A percentile compares a stretch with the other conserved stretches of the same genome.
Evolutionary conservation across 2,329 filamentous ascomycete species (phyloP).

Genomic region (Cercospora canescens): DNA sequence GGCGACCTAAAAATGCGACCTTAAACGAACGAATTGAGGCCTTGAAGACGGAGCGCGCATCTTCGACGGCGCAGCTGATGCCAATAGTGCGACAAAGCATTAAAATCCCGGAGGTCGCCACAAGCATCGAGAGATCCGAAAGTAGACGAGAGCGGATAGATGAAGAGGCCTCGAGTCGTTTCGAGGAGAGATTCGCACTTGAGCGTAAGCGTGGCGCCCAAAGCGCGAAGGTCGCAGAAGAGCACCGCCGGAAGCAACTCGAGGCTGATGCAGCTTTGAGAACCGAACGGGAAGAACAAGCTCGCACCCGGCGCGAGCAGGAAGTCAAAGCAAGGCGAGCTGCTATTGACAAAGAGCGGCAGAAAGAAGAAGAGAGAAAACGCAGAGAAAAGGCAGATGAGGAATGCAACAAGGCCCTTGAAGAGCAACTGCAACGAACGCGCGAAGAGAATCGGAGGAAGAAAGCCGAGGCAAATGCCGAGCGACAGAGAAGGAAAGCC

Average conservation of each 20-base stretch:
- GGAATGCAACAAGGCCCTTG: neutral
- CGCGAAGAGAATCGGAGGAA: neutral
- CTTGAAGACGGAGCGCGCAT: neutral
- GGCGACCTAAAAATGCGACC: neutral
- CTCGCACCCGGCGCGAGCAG: neutral
- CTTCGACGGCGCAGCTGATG: too few species aligned
- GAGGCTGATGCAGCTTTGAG: neutral
- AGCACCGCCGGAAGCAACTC: neutral
- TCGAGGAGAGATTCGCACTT: neutral
- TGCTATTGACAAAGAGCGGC: neutral
- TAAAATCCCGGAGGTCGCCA: neutral
- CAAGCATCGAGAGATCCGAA: neutral
- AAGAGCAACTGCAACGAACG: neutral
- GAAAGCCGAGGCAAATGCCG: neutral
- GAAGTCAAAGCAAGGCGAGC: neutral
- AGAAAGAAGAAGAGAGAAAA: neutral
- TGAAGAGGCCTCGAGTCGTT: neutral
- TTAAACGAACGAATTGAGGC: neutral
- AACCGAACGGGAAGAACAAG: neutral
- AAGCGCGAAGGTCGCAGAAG: neutral
- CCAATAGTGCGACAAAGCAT: neutral
- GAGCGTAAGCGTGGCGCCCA: neutral
- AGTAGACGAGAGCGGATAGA: neutral
- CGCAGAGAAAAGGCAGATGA: neutral
- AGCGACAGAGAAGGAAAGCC: neutral